Evolutionary conservation across 2,329 filamentous ascomycete genomes (phyloP).

Genomic region (Pyricularia pennisetigena): DNA sequence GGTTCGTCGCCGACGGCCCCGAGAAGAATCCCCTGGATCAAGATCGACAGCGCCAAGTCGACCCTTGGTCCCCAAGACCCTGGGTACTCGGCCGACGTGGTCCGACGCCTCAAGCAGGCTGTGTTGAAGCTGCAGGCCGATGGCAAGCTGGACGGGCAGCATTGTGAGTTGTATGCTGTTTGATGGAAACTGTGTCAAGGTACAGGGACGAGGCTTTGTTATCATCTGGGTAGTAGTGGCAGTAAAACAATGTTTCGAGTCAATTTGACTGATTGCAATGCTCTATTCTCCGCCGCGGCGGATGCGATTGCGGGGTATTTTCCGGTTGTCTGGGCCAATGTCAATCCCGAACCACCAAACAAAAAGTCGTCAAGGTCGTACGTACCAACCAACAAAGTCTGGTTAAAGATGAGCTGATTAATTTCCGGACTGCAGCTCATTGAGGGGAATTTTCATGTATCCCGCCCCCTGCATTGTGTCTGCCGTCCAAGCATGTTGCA

Average conservation of each 20-base stretch:
- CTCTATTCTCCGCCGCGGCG: too few relatives aligned
- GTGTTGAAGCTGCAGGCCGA: neutral
- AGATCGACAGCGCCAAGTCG: slow-evolving; percentile 1
- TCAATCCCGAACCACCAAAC: too few relatives aligned
- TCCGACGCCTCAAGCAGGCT: neutral
- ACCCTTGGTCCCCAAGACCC: neutral
- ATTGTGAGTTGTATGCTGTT: neutral
- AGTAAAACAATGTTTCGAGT: too few relatives aligned
- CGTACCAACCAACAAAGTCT: too few relatives aligned
- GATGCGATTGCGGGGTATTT: too few relatives aligned
- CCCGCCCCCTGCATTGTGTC: neutral
- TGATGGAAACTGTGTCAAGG: neutral
- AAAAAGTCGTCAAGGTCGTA: too few relatives aligned
- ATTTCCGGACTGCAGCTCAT: neutral
- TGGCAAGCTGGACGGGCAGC: neutral
- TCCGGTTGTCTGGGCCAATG: too few relatives aligned
- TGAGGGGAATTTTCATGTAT: neutral
- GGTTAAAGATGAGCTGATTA: too few relatives aligned
- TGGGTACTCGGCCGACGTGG: neutral
- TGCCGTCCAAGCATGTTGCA: neutral
- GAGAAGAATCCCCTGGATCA: slow-evolving; percentile 1
- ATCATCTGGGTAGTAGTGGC: neutral
- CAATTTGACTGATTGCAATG: too few relatives aligned
- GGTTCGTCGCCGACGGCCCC: neutral
- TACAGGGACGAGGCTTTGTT: too few relatives aligned